Evolutionary conservation across 352 stramenopile genomes (phyloP).

Genomic region (Phytophthora sansomeana): DNA sequence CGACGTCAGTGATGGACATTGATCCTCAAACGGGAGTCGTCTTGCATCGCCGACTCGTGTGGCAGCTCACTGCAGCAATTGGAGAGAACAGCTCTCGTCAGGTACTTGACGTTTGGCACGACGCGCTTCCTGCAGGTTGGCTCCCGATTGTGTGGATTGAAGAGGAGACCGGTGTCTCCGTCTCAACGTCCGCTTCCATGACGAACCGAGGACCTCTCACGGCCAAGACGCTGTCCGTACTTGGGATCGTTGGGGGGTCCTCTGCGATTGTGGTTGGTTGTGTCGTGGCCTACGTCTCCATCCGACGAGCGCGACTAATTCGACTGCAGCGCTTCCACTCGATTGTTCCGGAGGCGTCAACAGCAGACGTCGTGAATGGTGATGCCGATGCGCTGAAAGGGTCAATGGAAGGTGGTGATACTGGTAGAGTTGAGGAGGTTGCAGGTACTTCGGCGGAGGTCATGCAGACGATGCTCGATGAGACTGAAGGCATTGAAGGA

Average conservation of each 20-base stretch:
- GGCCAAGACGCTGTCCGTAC: slow-evolving; percentile 19
- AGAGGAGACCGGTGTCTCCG: slow-evolving; percentile 52
- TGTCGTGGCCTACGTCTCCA: slow-evolving; percentile 18
- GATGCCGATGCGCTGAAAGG: neutral
- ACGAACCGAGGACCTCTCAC: slow-evolving; percentile 17
- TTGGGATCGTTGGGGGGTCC: slow-evolving; percentile 15
- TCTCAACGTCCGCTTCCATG: slow-evolving; percentile 17
- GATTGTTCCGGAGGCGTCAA: slow-evolving; percentile 24
- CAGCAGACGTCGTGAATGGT: slow-evolving; percentile 4
- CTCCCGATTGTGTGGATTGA: slow-evolving; percentile 59
- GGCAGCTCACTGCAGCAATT: slow-evolving; percentile 52
- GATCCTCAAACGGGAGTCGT: slow-evolving; percentile 57
- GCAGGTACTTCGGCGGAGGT: neutral
- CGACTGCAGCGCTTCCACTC: slow-evolving; percentile 24
- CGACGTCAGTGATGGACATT: slow-evolving; percentile 47
- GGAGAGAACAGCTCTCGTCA: slow-evolving; percentile 1
- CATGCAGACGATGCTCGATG: slow-evolving; percentile 25
- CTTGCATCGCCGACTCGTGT: slow-evolving; percentile 57
- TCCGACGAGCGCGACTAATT: slow-evolving; percentile 23
- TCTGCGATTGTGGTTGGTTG: slow-evolving; percentile 27
- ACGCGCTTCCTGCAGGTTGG: slow-evolving; percentile 29
- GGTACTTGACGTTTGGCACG: slow-evolving; percentile 52
- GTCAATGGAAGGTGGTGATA: no score
- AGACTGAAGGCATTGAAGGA: slow-evolving; percentile 21
- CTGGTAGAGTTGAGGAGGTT: neutral